Conservation (phyloP, 345 rosid genomes). For the Punica granatum region DNA sequence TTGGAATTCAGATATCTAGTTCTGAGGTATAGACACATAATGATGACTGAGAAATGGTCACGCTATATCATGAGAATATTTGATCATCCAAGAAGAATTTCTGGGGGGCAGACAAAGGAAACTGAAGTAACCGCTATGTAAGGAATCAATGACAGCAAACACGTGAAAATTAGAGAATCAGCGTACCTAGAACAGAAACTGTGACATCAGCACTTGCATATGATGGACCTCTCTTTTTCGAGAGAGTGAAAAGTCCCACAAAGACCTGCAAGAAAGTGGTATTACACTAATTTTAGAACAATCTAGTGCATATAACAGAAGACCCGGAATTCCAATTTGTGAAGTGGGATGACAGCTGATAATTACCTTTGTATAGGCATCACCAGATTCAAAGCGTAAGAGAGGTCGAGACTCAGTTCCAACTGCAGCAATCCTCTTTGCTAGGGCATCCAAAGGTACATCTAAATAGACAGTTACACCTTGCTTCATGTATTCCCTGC, state of each 20-base stretch:
- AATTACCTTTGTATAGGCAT: slow-evolving; percentile 34
- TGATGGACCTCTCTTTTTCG: slow-evolving; percentile 25
- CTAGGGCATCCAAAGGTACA: slow-evolving; percentile 42
- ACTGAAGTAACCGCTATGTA: too few species aligned
- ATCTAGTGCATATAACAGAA: not conserved
- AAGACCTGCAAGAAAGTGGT: slow-evolving; percentile 23
- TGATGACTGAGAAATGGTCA: too few species aligned
- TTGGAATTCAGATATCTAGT: too few species aligned
- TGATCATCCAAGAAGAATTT: too few species aligned
- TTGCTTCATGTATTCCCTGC: slow-evolving; percentile 31
- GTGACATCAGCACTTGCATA: slow-evolving; percentile 36
- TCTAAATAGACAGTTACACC: slow-evolving; percentile 32
- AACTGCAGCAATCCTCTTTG: slow-evolving; percentile 44
- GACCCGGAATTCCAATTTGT: too few species aligned
- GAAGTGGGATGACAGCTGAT: not conserved
- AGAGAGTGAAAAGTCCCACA: slow-evolving; percentile 25
- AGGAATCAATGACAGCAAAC: not conserved
- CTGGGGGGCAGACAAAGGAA: too few species aligned
- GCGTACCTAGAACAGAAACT: slow-evolving; percentile 27
- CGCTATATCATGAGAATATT: too few species aligned
- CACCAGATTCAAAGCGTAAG: slow-evolving; percentile 28
- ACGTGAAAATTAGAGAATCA: not conserved
- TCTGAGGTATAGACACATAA: too few species aligned
- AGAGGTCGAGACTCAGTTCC: slow-evolving; percentile 42
- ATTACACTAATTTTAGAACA: not conserved